Evolutionary conservation across 768 basidiomycete genomes (phyloP).

Genomic region (Serendipita sp.): DNA sequence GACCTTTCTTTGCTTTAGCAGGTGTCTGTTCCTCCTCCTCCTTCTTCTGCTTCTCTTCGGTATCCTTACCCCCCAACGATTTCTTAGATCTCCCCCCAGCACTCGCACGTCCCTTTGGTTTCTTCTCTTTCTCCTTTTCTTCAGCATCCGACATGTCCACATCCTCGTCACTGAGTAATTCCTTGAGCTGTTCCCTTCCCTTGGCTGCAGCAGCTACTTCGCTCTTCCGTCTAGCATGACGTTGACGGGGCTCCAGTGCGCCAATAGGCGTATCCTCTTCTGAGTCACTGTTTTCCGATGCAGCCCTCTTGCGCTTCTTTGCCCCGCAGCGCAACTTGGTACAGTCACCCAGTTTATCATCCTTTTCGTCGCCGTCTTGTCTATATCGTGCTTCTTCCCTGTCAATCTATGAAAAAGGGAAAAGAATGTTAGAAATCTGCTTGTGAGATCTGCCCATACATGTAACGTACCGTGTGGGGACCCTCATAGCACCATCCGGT

Average conservation of each 20-base stretch:
- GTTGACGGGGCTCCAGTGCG: background rate
- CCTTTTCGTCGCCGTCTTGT: conserved; percentile 46
- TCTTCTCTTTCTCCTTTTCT: background rate
- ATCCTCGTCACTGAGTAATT: background rate
- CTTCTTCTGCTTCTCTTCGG: background rate
- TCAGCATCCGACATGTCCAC: background rate
- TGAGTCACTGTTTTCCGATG: background rate
- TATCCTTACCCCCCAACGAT: background rate
- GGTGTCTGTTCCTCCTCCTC: background rate
- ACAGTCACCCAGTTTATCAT: conserved; percentile 59
- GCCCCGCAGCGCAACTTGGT: conserved; percentile 31
- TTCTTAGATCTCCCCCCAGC: background rate
- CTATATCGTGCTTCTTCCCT: conserved; percentile 62
- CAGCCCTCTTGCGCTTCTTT: background rate
- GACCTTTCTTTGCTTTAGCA: background rate
- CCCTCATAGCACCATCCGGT: conserved; percentile 84
- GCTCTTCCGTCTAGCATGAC: conserved; percentile 6
- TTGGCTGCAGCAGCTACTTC: background rate
- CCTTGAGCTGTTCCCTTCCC: background rate
- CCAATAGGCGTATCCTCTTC: background rate
- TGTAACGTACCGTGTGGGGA: conserved; percentile 46
- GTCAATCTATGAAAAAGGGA: conserved; percentile 36
- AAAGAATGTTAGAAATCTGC: too few species aligned
- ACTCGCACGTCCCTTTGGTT: background rate
- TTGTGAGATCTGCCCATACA: background rate